Evolutionary conservation across 1,139 yeast genomes (phyloP), one percentile per base, ranked within the genome.

Genomic region (Lodderomyces orthopsilosis): DNA sequence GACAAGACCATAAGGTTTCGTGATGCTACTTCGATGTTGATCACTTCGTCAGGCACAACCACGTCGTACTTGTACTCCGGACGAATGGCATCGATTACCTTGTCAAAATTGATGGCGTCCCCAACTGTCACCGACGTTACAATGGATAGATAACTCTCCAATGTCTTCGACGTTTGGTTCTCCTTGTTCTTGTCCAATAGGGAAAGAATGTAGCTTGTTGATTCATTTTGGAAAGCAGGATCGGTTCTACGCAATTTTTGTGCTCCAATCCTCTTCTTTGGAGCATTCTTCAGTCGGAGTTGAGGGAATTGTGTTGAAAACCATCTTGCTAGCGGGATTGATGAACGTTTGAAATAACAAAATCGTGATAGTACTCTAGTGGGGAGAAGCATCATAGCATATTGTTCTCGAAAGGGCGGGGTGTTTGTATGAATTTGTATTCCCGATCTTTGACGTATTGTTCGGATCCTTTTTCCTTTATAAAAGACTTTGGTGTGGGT

Each of bases 31-130:
- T 57, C 54, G 4, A 74, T 60, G 46, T 70, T 70, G 1, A 86
- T 70, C 22, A 87, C 89, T 56, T 87, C 95, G 32, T 82, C 83
- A 0, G 90, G 86, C 2, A 88, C 79, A n/a, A 85, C 47, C 54
- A 66, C 59, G n/a, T 41, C 28, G 17, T 17, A 28, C 3, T 46
- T 33, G 52, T 66, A 56, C 28, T 77, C 73, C 9, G 57, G 56
- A 27, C 61, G 57, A 23, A 80, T 55, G 2, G 62, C 54, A 44
- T 41, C 51, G 17, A 68, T 52, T 4, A 74, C 74, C 34, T 57
- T 59, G 0, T 67, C 65, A 36, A 88, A 64, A 55, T 87, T 81
- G 51, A 86, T 86, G 10, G 68, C 61, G 51, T 86, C 94, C 45
- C 90, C 84, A 0, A 82, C 74, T 1, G 95, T 84, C 4, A 83